These are phyloP conservation scores for Microthlaspi erraticum DNA, from an alignment of 345 rosid species.

Conservation along the genomic window DNA sequence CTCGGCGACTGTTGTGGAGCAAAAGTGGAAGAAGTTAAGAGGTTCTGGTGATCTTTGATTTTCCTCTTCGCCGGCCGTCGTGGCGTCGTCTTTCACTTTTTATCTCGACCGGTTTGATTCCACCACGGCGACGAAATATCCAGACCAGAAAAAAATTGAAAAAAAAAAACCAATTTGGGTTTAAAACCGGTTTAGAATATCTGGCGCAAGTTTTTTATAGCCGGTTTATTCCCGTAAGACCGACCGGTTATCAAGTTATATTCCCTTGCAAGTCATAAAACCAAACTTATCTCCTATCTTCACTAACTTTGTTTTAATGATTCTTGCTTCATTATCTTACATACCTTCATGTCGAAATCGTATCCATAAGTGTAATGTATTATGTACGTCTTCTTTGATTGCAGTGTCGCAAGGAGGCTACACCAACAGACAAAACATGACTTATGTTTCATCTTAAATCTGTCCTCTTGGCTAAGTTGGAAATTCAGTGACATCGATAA, in stretches of 20 bases:
- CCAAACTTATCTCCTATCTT: background rate
- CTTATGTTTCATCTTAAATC: constrained; percentile 11
- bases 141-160: background rate
- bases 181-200: constrained; percentile 1
- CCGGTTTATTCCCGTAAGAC: constrained; percentile 52
- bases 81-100: background rate
- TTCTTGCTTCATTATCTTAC: background rate
- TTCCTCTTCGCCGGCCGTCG: constrained; percentile 6
- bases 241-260: constrained; percentile 83
- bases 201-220: constrained; percentile 55
- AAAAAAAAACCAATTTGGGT: background rate
- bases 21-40: too few relatives aligned
- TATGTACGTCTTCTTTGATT: constrained; percentile 70
- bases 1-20: background rate
- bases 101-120: background rate
- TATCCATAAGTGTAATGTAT: constrained; percentile 98
- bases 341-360: constrained; percentile 87
- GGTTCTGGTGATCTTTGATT: constrained; percentile 2
- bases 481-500: too few relatives aligned
- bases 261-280: constrained; percentile 53
- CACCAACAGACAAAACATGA: constrained; percentile 32
- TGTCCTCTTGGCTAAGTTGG: background rate
- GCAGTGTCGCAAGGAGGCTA: constrained; percentile 99
- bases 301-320: background rate
- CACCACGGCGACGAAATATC: constrained; percentile 5